Base-by-base conservation (phyloP, 1,139 yeast species). In the Pichia sp. region DNA sequence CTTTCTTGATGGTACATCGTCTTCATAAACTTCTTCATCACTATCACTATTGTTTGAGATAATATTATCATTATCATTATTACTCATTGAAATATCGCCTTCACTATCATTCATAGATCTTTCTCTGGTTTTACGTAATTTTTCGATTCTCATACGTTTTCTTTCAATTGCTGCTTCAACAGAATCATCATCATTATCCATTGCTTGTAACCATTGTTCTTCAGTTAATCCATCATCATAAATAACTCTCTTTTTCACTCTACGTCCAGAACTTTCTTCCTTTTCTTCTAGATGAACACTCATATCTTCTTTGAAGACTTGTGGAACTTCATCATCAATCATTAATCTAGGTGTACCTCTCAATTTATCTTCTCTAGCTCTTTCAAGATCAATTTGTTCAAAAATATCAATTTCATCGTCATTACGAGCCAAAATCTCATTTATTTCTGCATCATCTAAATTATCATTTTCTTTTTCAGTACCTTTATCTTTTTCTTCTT, bases 161-260 rank as follows among this genome's bases (percentile, higher is more conserved):
- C 65, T 53, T 37, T 50, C 51, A 23, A 62, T 59, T 12, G 66
- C 66, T 37, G 59, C 65, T 44, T 64, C 67, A 27, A 61, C 62
- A 3, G 60, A 43, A 41, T 62, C 66, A 46, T 82, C 83, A 50
- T 85, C 95, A 42, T 75, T 72, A 54, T 81, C 87, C 58, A 80
- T 76, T 4, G 85, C 86, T 49, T 77, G 76, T 49, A 84, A 66
- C 92, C 92, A 84, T 61, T 83, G 89, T 50, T 82, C 90, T 62
- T 84, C 94, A 4, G 87, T 76, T 55, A 83, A 64, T 49, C 81
- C 76, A 58, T 82, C 90, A 53, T 81, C 86, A 56, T 83, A 83
- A 7, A 66, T 64, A 2, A 74, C 73, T 6, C 70, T 67, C 59
- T 80, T 81, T 41, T 86, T 74, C 57, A 82, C 87, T 62, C 90